These are phyloP conservation scores for Ophiocordyceps sinensis DNA, from an alignment of 2,329 filamentous ascomycete genomes.

Conservation along the genomic window DNA sequence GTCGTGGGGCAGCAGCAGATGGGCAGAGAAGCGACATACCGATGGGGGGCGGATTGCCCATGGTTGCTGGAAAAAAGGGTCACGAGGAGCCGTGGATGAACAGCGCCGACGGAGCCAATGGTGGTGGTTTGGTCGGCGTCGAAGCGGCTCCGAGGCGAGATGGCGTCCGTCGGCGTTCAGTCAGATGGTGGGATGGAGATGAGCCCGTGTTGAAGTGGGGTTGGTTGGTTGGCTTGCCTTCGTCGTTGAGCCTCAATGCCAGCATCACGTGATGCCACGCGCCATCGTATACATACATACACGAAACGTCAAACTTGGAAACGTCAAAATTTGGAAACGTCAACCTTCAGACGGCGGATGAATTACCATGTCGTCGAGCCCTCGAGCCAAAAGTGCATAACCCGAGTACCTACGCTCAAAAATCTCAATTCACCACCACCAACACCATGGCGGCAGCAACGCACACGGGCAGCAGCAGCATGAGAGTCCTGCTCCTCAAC, in stretches of 20 bases:
- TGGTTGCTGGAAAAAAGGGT: conserved; percentile 15
- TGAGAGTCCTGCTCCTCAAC: conserved; percentile 54
- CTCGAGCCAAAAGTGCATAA: too few species aligned
- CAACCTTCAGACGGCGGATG: too few species aligned
- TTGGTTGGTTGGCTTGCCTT: too few species aligned
- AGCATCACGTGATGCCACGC: conserved; percentile 25
- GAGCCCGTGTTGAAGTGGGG: conserved; percentile 14
- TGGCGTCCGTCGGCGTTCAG: conserved; percentile 4
- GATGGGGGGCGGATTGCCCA: conserved; percentile 40
- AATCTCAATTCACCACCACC: too few species aligned
- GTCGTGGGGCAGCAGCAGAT: too few species aligned
- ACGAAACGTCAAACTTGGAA: too few species aligned
- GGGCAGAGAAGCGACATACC: conserved; percentile 22
- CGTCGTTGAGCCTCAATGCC: conserved; percentile 16
- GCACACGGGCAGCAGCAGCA: neutral
- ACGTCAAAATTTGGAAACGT: too few species aligned
- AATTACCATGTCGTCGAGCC: too few species aligned
- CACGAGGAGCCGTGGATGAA: neutral
- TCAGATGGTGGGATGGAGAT: neutral
- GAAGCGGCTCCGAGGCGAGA: neutral
- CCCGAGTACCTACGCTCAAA: too few species aligned
- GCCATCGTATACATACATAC: too few species aligned
- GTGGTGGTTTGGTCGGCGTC: neutral
- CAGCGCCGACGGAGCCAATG: too few species aligned
- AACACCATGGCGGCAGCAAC: neutral